Evolutionary conservation across 306 rosid genomes (phyloP).

Genomic region (Citrullus mucosospermus): DNA sequence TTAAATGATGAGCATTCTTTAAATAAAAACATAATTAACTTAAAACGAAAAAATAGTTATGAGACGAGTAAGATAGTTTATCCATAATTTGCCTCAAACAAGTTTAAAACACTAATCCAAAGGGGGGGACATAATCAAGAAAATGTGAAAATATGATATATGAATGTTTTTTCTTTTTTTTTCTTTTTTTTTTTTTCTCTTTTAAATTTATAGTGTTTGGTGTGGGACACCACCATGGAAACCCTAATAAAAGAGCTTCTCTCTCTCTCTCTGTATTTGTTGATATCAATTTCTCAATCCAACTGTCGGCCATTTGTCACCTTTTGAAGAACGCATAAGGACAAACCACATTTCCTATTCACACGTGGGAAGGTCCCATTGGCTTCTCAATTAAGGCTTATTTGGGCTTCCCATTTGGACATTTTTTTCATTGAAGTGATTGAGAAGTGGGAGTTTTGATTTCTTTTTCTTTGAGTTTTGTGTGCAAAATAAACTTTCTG

Average conservation of each 20-base stretch:
- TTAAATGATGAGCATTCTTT: too few species aligned
- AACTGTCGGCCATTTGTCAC: conserved; percentile 36
- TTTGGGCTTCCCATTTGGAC: conserved; percentile 2
- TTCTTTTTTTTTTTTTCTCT: too few species aligned
- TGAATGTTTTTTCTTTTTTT: too few species aligned
- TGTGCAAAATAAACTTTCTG: not conserved
- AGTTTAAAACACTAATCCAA: not conserved
- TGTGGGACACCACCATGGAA: not conserved
- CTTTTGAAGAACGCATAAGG: not conserved
- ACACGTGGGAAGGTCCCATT: conserved; percentile 13
- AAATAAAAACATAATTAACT: too few species aligned
- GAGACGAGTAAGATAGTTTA: not conserved
- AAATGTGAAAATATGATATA: not conserved
- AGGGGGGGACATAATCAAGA: not conserved
- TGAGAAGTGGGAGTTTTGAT: not conserved
- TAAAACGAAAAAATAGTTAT: too few species aligned
- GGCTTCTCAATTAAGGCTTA: conserved; percentile 7
- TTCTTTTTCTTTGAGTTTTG: not conserved
- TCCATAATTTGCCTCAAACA: not conserved
- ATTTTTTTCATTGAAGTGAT: not conserved
- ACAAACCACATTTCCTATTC: conserved; percentile 3
- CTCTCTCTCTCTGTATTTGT: not conserved
- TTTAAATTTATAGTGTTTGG: not conserved
- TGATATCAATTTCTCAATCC: conserved; percentile 8
- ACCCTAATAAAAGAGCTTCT: not conserved